Percentiles rank a stretch among this genome's conserved stretches.
Evolutionary conservation across 129 eudicot genomes (phyloP).

Genomic region (Artemisia annua): DNA sequence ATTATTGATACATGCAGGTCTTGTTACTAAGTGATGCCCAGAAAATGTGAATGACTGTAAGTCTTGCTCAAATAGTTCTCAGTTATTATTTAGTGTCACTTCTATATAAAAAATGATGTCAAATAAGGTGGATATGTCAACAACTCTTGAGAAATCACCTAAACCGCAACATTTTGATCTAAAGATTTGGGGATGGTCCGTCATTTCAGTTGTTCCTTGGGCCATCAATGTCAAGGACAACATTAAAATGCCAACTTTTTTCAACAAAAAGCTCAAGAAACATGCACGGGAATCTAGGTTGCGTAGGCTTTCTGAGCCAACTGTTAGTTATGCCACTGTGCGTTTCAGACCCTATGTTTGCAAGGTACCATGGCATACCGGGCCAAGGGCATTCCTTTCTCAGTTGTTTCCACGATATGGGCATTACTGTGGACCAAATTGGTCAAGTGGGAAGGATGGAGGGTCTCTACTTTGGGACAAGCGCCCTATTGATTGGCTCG

Average conservation of each 20-base stretch:
- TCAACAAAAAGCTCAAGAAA: conserved; percentile 64
- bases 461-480: conserved; percentile 94
- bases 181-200: conserved; percentile 51
- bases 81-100: neutral
- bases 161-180: conserved; percentile 38
- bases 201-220: conserved; percentile 66
- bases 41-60: conserved; percentile 23
- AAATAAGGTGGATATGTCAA: conserved; percentile 21
- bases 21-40: conserved; percentile 21
- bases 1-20: conserved; percentile 27
- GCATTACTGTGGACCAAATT: conserved; percentile 96
- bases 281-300: conserved; percentile 38
- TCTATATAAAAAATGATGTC: conserved; percentile 16
- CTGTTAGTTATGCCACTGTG: conserved; percentile 29
- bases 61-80: neutral
- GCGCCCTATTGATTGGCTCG: conserved; percentile 95
- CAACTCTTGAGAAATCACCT: conserved; percentile 37
- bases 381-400: conserved; percentile 83
- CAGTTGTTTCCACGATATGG: conserved; percentile 92
- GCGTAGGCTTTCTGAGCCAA: conserved; percentile 31
- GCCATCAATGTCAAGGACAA: conserved; percentile 49
- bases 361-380: conserved; percentile 97
- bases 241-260: conserved; percentile 55
- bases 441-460: conserved; percentile 95
- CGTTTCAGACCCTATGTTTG: conserved; percentile 91